Percentiles rank a stretch among this genome's conserved stretches.
These are phyloP conservation scores for Tremella fuciformis DNA, from an alignment of 768 basidiomycete genomes.

Conservation along the genomic window DNA sequence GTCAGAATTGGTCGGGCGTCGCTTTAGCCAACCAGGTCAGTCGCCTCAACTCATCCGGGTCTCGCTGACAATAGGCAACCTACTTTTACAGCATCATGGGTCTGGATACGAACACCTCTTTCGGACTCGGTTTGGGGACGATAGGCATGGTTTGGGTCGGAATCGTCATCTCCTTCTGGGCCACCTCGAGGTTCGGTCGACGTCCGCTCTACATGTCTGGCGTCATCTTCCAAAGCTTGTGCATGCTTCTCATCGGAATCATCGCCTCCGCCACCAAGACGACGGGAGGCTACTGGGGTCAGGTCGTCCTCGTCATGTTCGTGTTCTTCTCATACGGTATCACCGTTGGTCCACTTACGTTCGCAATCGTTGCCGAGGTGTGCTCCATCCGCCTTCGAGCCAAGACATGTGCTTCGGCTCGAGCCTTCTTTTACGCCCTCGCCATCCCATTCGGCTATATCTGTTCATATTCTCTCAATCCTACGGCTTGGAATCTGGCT, in stretches of 20 bases:
- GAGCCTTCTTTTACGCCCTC: constrained; percentile 2
- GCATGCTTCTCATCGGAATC: constrained; percentile 30
- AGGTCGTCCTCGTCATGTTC: constrained; percentile 5
- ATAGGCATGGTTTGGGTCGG: constrained; percentile 5
- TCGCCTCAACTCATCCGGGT: no score
- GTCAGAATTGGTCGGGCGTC: no score
- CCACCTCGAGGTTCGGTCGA: constrained; percentile 20
- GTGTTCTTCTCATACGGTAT: not conserved
- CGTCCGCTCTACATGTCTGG: constrained; percentile 32
- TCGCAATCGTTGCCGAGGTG: constrained; percentile 6
- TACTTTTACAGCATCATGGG: constrained; percentile 21
- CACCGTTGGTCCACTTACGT: constrained; percentile 3
- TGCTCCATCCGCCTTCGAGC: constrained; percentile 6
- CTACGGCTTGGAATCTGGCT: not conserved
- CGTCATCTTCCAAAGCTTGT: constrained; percentile 13
- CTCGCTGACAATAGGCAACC: constrained; percentile 8
- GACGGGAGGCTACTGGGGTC: constrained; percentile 8
- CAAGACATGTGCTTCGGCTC: constrained; percentile 5
- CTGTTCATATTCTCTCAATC: constrained; percentile 2
- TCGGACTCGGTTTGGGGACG: constrained; percentile 3
- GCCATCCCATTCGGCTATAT: not conserved
- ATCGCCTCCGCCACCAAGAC: constrained; percentile 10
- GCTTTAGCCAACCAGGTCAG: no score
- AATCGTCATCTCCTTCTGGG: not conserved
- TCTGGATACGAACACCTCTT: constrained; percentile 4